phyloP scores from a whole-genome alignment of 2,329 filamentous ascomycete genomes.

The Venturia aucupariae region DNA sequence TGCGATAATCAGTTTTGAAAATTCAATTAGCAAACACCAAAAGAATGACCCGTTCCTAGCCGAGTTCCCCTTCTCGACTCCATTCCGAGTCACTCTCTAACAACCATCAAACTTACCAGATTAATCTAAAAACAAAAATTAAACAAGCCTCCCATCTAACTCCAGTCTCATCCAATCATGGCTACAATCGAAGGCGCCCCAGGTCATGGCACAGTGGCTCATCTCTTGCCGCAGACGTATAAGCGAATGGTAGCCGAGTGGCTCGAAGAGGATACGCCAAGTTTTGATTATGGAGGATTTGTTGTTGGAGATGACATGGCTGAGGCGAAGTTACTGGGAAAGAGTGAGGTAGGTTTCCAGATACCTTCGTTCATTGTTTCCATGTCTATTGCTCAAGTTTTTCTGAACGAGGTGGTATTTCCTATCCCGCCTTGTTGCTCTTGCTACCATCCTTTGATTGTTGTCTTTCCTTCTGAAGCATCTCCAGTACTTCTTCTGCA shows the following conservation, averaged over 20 bases:
- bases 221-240: conserved; percentile 79
- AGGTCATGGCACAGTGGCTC: conserved; percentile 49
- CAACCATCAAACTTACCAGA: neutral
- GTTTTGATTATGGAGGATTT: conserved; percentile 94
- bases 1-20: too few relatives aligned
- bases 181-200: conserved; percentile 41
- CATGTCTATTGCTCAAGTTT: too few relatives aligned
- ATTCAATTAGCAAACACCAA: too few relatives aligned
- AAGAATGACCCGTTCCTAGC: neutral
- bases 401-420: too few relatives aligned
- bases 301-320: conserved; percentile 66
- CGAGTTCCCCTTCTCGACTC: neutral
- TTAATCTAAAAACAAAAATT: too few relatives aligned
- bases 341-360: conserved; percentile 46
- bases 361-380: neutral
- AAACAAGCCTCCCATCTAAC: neutral
- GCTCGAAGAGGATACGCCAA: conserved; percentile 94
- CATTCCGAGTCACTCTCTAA: neutral
- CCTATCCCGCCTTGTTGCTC: too few relatives aligned
- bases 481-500: too few relatives aligned
- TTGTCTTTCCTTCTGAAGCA: too few relatives aligned
- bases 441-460: too few relatives aligned
- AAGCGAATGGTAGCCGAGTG: conserved; percentile 71
- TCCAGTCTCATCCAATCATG: neutral
- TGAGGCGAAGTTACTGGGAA: conserved; percentile 46